phyloP scores from a whole-genome alignment of 2,329 filamentous ascomycete genomes.

The Aureobasidium leucospermi region DNA sequence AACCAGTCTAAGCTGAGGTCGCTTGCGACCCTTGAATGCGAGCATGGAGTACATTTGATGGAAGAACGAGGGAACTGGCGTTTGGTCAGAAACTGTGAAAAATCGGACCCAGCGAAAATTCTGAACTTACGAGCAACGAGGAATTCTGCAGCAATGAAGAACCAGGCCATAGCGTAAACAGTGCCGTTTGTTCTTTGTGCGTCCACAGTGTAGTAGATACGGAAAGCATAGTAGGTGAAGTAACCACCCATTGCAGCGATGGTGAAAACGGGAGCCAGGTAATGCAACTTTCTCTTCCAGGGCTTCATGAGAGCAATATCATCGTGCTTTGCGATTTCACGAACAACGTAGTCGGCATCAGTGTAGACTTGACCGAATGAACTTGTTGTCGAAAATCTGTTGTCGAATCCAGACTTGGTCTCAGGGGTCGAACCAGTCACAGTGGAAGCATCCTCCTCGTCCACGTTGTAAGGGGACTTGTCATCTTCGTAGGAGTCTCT shows the following conservation, averaged over 20 bases:
- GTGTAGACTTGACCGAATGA: slow-evolving; percentile 8
- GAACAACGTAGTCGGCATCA: slow-evolving; percentile 12
- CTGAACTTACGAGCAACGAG: slow-evolving; percentile 8
- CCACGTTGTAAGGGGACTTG: slow-evolving; percentile 4
- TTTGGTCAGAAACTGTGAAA: neutral
- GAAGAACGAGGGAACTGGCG: slow-evolving; percentile 68
- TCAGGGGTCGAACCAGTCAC: slow-evolving; percentile 12
- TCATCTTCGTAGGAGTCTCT: slow-evolving; percentile 10
- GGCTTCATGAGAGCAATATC: slow-evolving; percentile 10
- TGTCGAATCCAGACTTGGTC: slow-evolving; percentile 8
- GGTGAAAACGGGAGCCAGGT: slow-evolving; percentile 12
- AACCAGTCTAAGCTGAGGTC: slow-evolving; percentile 15
- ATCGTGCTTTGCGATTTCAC: slow-evolving; percentile 13
- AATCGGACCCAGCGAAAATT: neutral
- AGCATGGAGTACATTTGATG: slow-evolving; percentile 61
- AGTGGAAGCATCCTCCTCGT: slow-evolving; percentile 8
- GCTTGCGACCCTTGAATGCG: slow-evolving; percentile 14
- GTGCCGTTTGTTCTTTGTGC: slow-evolving; percentile 7
- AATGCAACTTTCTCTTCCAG: slow-evolving; percentile 14
- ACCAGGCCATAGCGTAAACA: slow-evolving; percentile 9
- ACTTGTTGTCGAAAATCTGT: slow-evolving; percentile 13
- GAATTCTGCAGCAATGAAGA: slow-evolving; percentile 14
- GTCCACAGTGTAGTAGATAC: slow-evolving; percentile 13
- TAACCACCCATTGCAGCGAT: slow-evolving; percentile 8
- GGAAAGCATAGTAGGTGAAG: slow-evolving; percentile 14